Evolutionary conservation across 192 early-diverging fungal species (phyloP).

Genomic region (Linnemannia schmuckeri): DNA sequence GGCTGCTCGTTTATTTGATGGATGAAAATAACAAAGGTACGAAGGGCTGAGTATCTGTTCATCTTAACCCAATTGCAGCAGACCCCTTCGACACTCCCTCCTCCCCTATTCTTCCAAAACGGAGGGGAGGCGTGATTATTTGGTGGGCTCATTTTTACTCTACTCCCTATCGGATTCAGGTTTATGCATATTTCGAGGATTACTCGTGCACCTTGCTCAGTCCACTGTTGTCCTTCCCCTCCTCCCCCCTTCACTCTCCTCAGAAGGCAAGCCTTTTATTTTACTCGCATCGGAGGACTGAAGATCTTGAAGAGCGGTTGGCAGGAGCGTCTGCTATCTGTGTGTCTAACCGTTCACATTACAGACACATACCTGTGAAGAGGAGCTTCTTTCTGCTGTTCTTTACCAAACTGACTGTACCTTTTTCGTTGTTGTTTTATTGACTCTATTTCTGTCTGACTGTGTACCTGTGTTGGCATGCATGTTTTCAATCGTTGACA

Average conservation of each 20-base stretch:
- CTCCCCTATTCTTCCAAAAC: not conserved
- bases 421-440: not conserved
- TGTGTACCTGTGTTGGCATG: not conserved
- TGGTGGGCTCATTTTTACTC: not conserved
- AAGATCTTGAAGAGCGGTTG: not conserved
- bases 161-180: not conserved
- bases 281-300: not conserved
- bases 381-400: not conserved
- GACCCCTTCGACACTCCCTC: not conserved
- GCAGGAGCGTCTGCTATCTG: not conserved
- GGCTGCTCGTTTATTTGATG: not conserved
- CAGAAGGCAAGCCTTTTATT: not conserved
- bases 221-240: too few relatives aligned
- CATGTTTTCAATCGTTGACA: not conserved
- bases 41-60: not conserved
- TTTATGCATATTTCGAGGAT: not conserved
- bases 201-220: not conserved
- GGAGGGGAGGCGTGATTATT: not conserved
- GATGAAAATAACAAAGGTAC: not conserved
- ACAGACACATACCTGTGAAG: not conserved
- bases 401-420: not conserved
- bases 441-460: conserved; percentile 3
- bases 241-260: too few relatives aligned
- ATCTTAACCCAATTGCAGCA: not conserved
- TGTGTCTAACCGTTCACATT: not conserved